Evolutionary conservation across 768 basidiomycete genomes (phyloP).

Genomic region (Grammothele lineata): DNA sequence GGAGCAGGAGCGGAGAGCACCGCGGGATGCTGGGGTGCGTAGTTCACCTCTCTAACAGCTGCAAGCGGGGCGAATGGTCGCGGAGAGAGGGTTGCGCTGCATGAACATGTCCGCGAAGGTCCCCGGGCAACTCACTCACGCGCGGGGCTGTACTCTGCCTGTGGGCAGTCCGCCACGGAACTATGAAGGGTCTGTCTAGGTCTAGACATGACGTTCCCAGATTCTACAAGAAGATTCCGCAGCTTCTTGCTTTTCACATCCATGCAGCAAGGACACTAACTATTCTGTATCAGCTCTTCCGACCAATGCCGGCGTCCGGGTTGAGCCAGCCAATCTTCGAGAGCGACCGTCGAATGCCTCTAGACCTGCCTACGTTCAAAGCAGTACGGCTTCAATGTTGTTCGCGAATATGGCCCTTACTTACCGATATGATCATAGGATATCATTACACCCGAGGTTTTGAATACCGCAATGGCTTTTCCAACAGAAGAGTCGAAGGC

Average conservation of each 20-base stretch:
- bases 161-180: no score
- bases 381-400: constrained; percentile 31
- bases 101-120: no score
- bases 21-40: constrained; percentile 13
- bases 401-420: neutral
- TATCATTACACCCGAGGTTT: constrained; percentile 29
- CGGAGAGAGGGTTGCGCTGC: no score
- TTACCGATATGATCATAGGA: constrained; percentile 27
- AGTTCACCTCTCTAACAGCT: neutral
- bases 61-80: no score
- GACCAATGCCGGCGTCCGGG: constrained; percentile 34
- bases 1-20: neutral
- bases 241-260: no score
- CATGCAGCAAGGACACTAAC: no score
- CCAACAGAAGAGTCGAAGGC: constrained; percentile 42
- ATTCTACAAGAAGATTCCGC: no score
- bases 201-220: no score
- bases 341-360: constrained; percentile 29
- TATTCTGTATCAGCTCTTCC: constrained; percentile 38
- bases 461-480: constrained; percentile 47
- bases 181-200: no score
- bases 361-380: constrained; percentile 39
- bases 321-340: constrained; percentile 40
- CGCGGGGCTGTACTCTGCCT: no score
- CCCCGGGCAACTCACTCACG: no score